Conservation (phyloP, 2,329 filamentous ascomycete genomes). For the Tricladium varicosporioides region DNA sequence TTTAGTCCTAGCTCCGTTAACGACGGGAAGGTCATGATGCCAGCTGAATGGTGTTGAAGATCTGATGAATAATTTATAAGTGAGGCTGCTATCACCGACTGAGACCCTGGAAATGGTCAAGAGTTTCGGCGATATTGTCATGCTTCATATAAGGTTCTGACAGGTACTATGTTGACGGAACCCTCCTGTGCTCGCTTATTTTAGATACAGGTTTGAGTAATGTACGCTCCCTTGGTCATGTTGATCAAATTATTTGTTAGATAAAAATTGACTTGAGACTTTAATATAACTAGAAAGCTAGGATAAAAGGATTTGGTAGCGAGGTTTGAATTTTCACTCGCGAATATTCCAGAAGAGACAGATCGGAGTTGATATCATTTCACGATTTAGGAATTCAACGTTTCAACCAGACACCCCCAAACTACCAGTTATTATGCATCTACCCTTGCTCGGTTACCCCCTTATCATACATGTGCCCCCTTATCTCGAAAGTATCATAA, state of each 20-base stretch:
- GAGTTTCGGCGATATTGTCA: background rate
- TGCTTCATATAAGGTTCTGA: background rate
- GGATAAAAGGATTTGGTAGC: too few relatives aligned
- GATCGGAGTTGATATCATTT: background rate
- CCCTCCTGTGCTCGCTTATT: too few relatives aligned
- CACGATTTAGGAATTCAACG: too few relatives aligned
- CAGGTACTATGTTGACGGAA: too few relatives aligned
- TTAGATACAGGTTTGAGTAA: too few relatives aligned
- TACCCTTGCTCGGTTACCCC: background rate
- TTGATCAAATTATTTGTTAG: too few relatives aligned
- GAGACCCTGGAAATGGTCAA: background rate
- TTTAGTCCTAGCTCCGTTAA: background rate
- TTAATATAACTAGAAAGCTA: too few relatives aligned
- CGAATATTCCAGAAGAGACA: background rate
- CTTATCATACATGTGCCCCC: constrained; percentile 14
- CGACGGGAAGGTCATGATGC: background rate
- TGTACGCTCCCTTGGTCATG: too few relatives aligned
- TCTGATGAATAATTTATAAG: background rate
- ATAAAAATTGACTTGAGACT: too few relatives aligned
- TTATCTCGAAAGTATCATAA: background rate
- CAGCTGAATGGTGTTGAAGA: background rate
- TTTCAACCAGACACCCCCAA: background rate
- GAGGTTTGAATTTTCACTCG: too few relatives aligned
- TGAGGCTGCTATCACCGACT: background rate
- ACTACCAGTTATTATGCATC: background rate